Evolutionary conservation across 1,284 basidiomycete genomes (phyloP).

Genomic region (Puccinia sorghi): DNA sequence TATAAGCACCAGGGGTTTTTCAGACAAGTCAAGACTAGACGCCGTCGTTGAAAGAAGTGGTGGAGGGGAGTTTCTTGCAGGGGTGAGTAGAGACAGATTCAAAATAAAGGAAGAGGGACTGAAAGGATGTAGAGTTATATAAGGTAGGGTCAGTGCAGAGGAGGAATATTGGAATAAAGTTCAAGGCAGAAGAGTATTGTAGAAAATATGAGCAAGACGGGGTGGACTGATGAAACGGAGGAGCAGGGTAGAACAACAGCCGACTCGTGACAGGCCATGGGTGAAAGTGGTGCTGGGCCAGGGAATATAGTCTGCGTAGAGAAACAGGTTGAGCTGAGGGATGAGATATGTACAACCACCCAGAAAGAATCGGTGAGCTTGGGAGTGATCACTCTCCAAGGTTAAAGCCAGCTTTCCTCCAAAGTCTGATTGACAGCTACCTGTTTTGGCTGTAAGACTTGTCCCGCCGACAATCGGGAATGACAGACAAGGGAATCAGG

Average conservation of each 20-base stretch:
- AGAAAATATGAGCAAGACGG: neutral
- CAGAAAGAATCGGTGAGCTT: neutral
- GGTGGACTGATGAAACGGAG: constrained; percentile 14
- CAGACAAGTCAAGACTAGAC: neutral
- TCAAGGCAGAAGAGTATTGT: neutral
- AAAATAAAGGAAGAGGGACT: neutral
- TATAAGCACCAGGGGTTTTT: constrained; percentile 1
- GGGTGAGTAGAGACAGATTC: neutral
- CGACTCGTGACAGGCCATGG: neutral
- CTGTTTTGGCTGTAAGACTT: neutral
- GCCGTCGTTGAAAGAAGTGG: neutral
- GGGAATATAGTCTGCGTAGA: neutral
- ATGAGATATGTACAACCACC: constrained; percentile 12
- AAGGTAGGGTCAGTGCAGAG: neutral
- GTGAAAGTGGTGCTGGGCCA: neutral
- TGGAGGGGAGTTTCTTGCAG: neutral
- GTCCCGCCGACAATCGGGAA: neutral
- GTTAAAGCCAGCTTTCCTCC: neutral
- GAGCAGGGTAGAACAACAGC: neutral
- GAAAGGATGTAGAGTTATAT: constrained; percentile 7
- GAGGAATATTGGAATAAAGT: neutral
- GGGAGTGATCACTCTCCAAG: neutral
- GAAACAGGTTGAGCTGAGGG: constrained; percentile 18
- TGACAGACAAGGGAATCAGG: constrained; percentile 28
- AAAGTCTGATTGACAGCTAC: neutral